These are phyloP conservation scores for Lithohypha guttulata DNA, from an alignment of 2,329 filamentous ascomycete genomes.

Conservation along the genomic window DNA sequence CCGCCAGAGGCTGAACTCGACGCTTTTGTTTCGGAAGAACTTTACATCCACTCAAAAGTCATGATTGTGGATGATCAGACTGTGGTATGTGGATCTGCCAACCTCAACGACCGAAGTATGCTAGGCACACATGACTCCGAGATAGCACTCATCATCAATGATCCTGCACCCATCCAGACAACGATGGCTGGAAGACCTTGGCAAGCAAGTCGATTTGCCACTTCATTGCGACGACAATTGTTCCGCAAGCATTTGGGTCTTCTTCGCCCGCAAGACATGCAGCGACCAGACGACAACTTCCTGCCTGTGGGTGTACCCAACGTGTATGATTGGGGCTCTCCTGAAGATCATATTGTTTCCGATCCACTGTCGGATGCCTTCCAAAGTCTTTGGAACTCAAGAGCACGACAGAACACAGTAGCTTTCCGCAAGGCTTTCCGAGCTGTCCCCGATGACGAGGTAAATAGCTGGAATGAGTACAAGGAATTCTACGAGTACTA, in stretches of 20 bases:
- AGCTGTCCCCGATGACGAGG: slow-evolving; percentile 48
- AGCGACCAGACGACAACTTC: slow-evolving; percentile 48
- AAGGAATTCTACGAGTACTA: slow-evolving; percentile 53
- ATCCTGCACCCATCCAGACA: slow-evolving; percentile 58
- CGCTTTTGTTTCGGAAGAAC: slow-evolving; percentile 52
- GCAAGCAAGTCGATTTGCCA: slow-evolving; percentile 69
- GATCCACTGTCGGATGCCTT: slow-evolving; percentile 50
- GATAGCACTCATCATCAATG: slow-evolving; percentile 80
- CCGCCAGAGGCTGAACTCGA: slow-evolving; percentile 46
- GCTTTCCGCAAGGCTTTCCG: slow-evolving; percentile 54
- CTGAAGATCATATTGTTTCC: slow-evolving; percentile 41
- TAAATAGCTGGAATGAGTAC: slow-evolving; percentile 51
- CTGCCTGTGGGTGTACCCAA: slow-evolving; percentile 48
- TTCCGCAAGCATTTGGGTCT: slow-evolving; percentile 89
- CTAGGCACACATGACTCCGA: slow-evolving; percentile 84
- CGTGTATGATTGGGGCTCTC: slow-evolving; percentile 41
- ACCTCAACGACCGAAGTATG: slow-evolving; percentile 85
- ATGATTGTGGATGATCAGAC: slow-evolving; percentile 77
- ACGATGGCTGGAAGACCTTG: slow-evolving; percentile 70
- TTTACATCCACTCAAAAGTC: slow-evolving; percentile 50
- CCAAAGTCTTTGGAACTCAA: slow-evolving; percentile 46
- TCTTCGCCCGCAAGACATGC: slow-evolving; percentile 59
- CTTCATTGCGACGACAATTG: slow-evolving; percentile 67
- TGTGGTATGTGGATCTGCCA: slow-evolving; percentile 76
- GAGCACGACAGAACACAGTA: slow-evolving; percentile 48